phyloP scores from a whole-genome alignment of 1,284 basidiomycete species.

The Heliocybe sulcata region DNA sequence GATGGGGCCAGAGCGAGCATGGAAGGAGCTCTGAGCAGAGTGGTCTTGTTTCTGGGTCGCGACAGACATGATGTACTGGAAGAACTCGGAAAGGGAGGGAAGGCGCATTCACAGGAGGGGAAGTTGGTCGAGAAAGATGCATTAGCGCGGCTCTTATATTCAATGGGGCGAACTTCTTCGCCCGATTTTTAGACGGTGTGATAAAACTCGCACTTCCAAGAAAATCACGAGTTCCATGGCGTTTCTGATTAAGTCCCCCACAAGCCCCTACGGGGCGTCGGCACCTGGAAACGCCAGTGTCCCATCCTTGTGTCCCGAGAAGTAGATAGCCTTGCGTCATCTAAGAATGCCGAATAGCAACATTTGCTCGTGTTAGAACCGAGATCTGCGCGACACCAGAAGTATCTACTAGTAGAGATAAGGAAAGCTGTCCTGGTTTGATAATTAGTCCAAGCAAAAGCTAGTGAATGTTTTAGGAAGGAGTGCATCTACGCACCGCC shows the following conservation, averaged over 20 bases:
- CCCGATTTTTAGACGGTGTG: background rate
- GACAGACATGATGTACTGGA: background rate
- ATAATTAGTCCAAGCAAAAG: too few species aligned
- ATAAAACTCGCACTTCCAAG: background rate
- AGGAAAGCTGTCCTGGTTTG: too few species aligned
- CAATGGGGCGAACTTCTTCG: background rate
- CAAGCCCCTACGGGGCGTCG: background rate
- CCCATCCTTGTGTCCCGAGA: background rate
- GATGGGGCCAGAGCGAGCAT: background rate
- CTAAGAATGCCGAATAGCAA: background rate
- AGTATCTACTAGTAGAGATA: too few species aligned
- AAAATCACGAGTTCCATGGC: background rate
- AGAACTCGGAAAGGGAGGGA: background rate
- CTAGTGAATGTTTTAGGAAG: too few species aligned
- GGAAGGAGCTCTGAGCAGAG: background rate
- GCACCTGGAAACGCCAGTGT: background rate
- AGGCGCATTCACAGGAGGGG: too few species aligned
- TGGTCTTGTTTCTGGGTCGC: background rate
- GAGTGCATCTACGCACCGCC: too few species aligned
- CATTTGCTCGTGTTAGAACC: background rate
- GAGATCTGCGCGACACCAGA: background rate
- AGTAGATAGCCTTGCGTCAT: background rate
- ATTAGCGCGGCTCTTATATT: background rate
- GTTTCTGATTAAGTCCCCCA: background rate
- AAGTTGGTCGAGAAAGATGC: background rate